Evolutionary conservation across 1,284 basidiomycete species (phyloP).

Genomic region (Ceratobasidium theobromae): DNA sequence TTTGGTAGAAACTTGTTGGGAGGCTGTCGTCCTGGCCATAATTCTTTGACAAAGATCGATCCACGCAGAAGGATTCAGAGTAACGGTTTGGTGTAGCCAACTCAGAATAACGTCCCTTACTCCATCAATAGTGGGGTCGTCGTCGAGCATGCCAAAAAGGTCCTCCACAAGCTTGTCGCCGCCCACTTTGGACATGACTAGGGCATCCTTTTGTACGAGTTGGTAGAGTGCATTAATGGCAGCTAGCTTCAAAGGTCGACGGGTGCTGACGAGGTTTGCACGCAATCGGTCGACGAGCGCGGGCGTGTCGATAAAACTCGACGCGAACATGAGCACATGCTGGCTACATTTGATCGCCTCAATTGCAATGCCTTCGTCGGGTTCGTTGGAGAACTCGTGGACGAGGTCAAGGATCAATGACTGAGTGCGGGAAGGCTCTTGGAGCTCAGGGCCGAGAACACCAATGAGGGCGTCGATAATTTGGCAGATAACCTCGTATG

Average conservation of each 20-base stretch:
- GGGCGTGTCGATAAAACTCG: slow-evolving; percentile 77
- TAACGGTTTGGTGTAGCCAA: slow-evolving; percentile 94
- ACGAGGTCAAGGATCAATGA: slow-evolving; percentile 83
- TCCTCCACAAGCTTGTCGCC: slow-evolving; percentile 94
- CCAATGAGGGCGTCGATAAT: slow-evolving; percentile 92
- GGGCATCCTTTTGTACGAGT: slow-evolving; percentile 92
- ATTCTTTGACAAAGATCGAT: slow-evolving; percentile 97
- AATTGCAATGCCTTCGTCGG: slow-evolving; percentile 85
- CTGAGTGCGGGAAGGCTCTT: slow-evolving; percentile 81
- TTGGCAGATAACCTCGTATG: slow-evolving; percentile 88
- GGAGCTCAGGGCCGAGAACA: slow-evolving; percentile 93
- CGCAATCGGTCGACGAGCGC: slow-evolving; percentile 76
- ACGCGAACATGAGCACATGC: slow-evolving; percentile 94
- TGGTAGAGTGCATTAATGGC: slow-evolving; percentile 96
- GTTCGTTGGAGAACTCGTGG: slow-evolving; percentile 80
- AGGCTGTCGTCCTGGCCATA: slow-evolving; percentile 84
- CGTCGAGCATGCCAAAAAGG: slow-evolving; percentile 92
- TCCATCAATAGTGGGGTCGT: slow-evolving; percentile 91
- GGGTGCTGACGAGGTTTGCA: slow-evolving; percentile 71
- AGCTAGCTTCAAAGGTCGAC: slow-evolving; percentile 85
- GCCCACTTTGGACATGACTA: slow-evolving; percentile 89
- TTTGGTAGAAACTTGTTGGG: slow-evolving; percentile 63
- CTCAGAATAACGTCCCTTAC: slow-evolving; percentile 91
- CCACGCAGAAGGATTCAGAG: slow-evolving; percentile 93
- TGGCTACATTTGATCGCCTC: slow-evolving; percentile 96